A percentile compares a stretch with the other conserved stretches of the same genome.
Conservation (phyloP, 768 basidiomycete genomes). For the Clathrus columnatus region DNA sequence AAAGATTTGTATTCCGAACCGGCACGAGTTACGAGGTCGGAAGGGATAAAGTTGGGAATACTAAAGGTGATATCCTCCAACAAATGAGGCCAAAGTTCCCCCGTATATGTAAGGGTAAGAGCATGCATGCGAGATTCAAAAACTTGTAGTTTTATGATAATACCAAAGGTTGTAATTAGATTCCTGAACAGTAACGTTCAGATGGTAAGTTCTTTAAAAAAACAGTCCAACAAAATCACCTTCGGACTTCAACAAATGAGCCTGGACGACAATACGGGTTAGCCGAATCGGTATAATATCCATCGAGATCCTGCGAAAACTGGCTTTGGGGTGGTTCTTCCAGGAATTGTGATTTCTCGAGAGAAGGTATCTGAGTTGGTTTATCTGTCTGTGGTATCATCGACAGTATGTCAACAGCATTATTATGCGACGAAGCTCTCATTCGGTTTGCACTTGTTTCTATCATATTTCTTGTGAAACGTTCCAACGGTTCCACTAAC, state of each 20-base stretch:
- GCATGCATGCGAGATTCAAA: background rate
- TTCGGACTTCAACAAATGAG: constrained; percentile 14
- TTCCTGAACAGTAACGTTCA: constrained; percentile 9
- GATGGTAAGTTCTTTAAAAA: background rate
- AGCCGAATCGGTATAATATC: background rate
- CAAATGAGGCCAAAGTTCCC: constrained; percentile 43
- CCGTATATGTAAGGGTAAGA: constrained; percentile 28
- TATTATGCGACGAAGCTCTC: background rate
- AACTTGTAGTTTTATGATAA: constrained; percentile 7
- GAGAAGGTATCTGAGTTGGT: background rate
- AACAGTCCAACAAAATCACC: constrained; percentile 3
- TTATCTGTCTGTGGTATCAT: constrained; percentile 1
- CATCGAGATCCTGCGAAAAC: background rate
- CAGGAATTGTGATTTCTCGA: constrained; percentile 11
- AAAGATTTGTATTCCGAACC: constrained; percentile 26
- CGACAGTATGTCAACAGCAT: background rate
- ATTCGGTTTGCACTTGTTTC: background rate
- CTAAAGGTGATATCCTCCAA: constrained; percentile 50
- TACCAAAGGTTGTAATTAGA: constrained; percentile 7
- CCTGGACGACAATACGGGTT: constrained; percentile 4
- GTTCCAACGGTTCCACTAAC: background rate
- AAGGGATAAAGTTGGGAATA: constrained; percentile 47
- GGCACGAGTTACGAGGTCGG: constrained; percentile 40
- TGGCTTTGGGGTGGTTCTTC: background rate
- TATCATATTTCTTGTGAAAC: constrained; percentile 5